These are phyloP conservation scores for Delphinella strobiligena DNA, from an alignment of 2,329 filamentous ascomycete species.

Conservation along the genomic window DNA sequence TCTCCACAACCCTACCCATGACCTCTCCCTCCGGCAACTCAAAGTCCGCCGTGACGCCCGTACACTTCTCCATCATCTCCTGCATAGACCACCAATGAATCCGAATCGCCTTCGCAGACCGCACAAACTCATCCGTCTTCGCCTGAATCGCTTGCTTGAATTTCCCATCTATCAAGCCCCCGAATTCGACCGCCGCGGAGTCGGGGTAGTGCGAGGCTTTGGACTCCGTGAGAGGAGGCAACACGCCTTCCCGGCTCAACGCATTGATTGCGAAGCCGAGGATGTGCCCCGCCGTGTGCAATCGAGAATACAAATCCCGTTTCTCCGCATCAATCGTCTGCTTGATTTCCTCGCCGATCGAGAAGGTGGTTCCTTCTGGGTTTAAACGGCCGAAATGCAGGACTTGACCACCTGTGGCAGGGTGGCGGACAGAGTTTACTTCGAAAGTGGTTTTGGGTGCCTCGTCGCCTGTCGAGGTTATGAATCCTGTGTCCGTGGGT, in stretches of 20 bases:
- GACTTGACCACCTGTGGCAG: conserved; percentile 6
- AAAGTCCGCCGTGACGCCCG: conserved; percentile 42
- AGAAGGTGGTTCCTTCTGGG: conserved; percentile 3
- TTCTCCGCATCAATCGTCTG: conserved; percentile 51
- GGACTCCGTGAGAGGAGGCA: conserved; percentile 40
- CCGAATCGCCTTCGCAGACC: conserved; percentile 43
- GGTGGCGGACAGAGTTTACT: conserved; percentile 11
- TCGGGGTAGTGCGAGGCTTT: conserved; percentile 64
- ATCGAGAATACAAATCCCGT: conserved; percentile 51
- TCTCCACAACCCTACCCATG: conserved; percentile 55
- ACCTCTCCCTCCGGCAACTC: conserved; percentile 28
- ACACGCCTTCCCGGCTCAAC: conserved; percentile 20
- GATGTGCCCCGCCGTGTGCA: conserved; percentile 64
- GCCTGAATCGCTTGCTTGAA: conserved; percentile 51
- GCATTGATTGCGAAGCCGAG: conserved; percentile 55
- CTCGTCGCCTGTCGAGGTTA: conserved; percentile 1
- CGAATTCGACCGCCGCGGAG: conserved; percentile 55
- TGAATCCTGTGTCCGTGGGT: conserved; percentile 11
- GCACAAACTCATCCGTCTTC: conserved; percentile 47
- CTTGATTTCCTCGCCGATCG: conserved; percentile 23
- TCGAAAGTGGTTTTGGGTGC: conserved; percentile 6
- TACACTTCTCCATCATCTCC: conserved; percentile 42
- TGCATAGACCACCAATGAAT: conserved; percentile 58
- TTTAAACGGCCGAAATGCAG: conserved; percentile 12
- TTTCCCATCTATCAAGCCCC: conserved; percentile 52